A percentile compares a stretch with the other conserved stretches of the same genome.
These are phyloP conservation scores for Tolypocladium capitatum DNA, from an alignment of 2,329 filamentous ascomycete genomes.

Conservation along the genomic window DNA sequence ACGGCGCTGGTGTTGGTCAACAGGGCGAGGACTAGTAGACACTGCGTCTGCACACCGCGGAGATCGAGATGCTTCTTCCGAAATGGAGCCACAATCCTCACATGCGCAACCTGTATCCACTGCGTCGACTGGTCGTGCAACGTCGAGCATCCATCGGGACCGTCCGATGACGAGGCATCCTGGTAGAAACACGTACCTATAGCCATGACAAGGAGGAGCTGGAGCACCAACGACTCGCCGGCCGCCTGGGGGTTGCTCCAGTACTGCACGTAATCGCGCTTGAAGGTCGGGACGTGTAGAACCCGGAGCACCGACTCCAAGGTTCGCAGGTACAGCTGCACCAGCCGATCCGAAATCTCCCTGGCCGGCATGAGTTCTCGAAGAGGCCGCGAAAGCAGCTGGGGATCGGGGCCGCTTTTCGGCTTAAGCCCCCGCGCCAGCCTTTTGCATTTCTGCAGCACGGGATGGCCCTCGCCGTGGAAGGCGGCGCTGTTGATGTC, in stretches of 20 bases:
- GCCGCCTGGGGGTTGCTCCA: neutral
- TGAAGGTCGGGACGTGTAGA: neutral
- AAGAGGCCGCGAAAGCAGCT: neutral
- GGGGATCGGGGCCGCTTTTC: neutral
- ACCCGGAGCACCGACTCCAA: neutral
- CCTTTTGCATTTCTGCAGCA: neutral
- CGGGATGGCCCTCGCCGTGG: neutral
- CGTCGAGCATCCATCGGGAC: neutral
- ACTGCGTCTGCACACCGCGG: neutral
- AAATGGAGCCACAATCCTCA: neutral
- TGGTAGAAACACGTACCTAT: neutral
- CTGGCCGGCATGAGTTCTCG: neutral
- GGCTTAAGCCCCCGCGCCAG: neutral
- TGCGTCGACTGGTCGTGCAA: neutral
- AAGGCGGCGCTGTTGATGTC: neutral
- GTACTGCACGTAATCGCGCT: neutral
- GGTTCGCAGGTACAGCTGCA: neutral
- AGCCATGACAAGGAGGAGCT: neutral
- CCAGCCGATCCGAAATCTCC: neutral
- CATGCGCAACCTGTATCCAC: neutral
- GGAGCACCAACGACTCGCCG: neutral
- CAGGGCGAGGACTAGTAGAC: neutral
- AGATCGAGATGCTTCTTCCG: neutral
- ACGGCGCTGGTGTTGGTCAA: neutral
- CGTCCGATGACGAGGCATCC: neutral